These are phyloP conservation scores for Leishmania mexicana DNA, from an alignment of 208 protist species.

Conservation along the genomic window DNA sequence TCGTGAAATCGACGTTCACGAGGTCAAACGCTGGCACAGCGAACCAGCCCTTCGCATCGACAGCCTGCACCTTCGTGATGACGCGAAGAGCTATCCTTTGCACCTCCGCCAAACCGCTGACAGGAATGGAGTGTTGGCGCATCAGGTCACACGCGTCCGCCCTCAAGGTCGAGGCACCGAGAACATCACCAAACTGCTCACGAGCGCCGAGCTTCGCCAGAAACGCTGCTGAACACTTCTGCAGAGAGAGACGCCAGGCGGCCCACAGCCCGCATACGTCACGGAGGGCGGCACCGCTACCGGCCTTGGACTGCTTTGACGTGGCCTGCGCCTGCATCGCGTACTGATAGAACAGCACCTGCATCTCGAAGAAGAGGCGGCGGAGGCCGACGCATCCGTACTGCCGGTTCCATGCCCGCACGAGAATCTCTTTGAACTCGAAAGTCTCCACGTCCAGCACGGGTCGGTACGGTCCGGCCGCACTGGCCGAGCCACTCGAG, in stretches of 20 bases:
- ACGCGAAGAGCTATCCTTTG: constrained; percentile 51
- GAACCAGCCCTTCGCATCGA: constrained; percentile 78
- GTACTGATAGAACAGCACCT: constrained; percentile 42
- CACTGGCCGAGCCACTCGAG: not conserved
- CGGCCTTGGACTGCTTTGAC: not conserved
- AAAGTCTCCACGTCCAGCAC: constrained; percentile 20
- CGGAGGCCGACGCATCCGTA: constrained; percentile 53
- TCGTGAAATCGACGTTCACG: constrained; percentile 77
- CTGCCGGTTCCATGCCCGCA: constrained; percentile 44
- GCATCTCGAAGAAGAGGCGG: constrained; percentile 61
- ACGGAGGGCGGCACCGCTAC: not conserved
- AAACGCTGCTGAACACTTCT: not conserved
- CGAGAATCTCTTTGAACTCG: constrained; percentile 39
- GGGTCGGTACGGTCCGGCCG: constrained; percentile 1
- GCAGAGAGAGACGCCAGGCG: constrained; percentile 6
- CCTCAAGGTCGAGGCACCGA: not conserved
- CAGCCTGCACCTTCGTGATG: constrained; percentile 41
- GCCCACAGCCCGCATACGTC: constrained; percentile 18
- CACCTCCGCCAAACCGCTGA: constrained; percentile 25
- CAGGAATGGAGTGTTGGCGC: constrained; percentile 5
- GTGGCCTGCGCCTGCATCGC: not conserved
- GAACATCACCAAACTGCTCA: not conserved
- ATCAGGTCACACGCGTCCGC: constrained; percentile 10
- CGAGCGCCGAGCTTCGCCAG: constrained; percentile 1
- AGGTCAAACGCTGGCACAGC: constrained; percentile 77